These are phyloP conservation scores for Pyrenula aspistea DNA, from an alignment of 495 filamentous ascomycete species.

Conservation along the genomic window DNA sequence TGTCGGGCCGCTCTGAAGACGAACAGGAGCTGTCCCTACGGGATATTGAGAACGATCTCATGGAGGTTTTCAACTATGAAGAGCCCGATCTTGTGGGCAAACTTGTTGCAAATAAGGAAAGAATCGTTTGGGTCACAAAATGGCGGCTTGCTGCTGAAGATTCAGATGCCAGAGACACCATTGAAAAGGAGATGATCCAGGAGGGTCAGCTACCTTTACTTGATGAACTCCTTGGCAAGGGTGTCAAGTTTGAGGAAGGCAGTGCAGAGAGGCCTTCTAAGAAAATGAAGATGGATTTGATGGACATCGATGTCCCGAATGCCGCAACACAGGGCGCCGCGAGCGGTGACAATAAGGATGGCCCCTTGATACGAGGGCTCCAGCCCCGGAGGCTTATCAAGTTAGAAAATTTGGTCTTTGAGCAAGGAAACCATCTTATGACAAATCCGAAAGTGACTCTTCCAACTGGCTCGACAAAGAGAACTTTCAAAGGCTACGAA, in stretches of 20 bases:
- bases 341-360: constrained; percentile 43
- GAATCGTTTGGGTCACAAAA: constrained; percentile 88
- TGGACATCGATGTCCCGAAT: constrained; percentile 79
- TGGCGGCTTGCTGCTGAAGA: constrained; percentile 77
- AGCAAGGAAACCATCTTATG: constrained; percentile 97
- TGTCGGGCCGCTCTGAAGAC: constrained; percentile 65
- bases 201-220: constrained; percentile 79
- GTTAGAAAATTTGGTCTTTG: constrained; percentile 90
- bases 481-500: constrained; percentile 94
- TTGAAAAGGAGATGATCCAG: constrained; percentile 82
- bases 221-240: constrained; percentile 64
- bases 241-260: constrained; percentile 38
- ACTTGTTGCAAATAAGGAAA: constrained; percentile 82
- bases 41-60: constrained; percentile 95
- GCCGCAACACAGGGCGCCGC: constrained; percentile 32
- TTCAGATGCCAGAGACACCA: constrained; percentile 57
- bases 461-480: constrained; percentile 90
- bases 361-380: constrained; percentile 67
- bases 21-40: constrained; percentile 70
- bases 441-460: constrained; percentile 91
- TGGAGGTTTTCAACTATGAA: constrained; percentile 96
- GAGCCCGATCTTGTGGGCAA: constrained; percentile 87
- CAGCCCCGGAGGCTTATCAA: constrained; percentile 83
- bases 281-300: constrained; percentile 72
- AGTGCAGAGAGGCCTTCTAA: constrained; percentile 46